A percentile compares a stretch with the other conserved stretches of the same genome.
Evolutionary conservation across 108 stramenopile species (phyloP).

Genomic region (Seminavis robusta): DNA sequence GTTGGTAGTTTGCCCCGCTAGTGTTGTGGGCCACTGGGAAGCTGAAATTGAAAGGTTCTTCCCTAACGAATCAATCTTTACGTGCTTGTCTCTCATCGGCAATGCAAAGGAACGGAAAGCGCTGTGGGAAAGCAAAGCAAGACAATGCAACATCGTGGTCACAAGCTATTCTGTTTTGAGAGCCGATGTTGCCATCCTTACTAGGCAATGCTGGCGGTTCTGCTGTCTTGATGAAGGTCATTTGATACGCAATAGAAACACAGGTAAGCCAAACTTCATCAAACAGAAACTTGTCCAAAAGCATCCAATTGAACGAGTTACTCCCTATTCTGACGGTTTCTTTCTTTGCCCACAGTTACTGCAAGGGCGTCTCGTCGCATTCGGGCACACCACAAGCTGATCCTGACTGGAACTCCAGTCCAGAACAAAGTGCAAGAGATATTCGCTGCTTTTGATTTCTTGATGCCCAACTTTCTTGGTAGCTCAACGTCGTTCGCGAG

Average conservation of each 20-base stretch:
- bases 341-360: constrained; percentile 30
- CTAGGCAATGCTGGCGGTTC: constrained; percentile 54
- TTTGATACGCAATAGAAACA: constrained; percentile 89
- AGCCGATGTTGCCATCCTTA: constrained; percentile 59
- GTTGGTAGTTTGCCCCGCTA: constrained; percentile 80
- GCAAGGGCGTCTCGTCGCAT: constrained; percentile 77
- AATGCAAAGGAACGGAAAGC: constrained; percentile 23
- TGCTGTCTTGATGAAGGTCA: constrained; percentile 95
- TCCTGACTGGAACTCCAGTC: constrained; percentile 92
- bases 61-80: constrained; percentile 40
- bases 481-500: constrained; percentile 63
- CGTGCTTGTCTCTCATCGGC: constrained; percentile 42
- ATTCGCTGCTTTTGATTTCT: constrained; percentile 96
- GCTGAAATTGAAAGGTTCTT: constrained; percentile 71
- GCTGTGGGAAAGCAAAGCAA: constrained; percentile 14
- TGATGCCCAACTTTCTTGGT: constrained; percentile 96
- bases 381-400: constrained; percentile 65
- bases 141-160: constrained; percentile 71
- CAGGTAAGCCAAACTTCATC: constrained; percentile 26
- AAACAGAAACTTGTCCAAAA: neutral
- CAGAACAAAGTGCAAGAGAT: constrained; percentile 98
- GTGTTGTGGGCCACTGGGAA: constrained; percentile 85
- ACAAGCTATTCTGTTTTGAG: constrained; percentile 82
- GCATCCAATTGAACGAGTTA: neutral
- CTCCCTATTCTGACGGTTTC: neutral